Base-by-base conservation (phyloP, 768 basidiomycete species). In the Tricholoma hemisulphureum region DNA sequence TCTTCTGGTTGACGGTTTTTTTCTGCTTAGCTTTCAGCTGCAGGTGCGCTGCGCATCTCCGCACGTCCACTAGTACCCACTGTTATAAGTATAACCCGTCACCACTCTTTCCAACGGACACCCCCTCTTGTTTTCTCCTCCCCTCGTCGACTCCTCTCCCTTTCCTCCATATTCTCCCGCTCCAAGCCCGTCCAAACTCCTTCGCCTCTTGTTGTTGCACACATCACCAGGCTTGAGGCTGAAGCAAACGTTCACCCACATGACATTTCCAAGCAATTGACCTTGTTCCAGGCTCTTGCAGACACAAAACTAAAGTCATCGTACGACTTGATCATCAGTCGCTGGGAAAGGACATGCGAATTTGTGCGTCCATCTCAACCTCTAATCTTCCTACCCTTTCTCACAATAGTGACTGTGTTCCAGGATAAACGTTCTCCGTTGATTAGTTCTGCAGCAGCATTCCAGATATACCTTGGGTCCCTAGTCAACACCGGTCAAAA, bases 271-370 rank as follows among this genome's bases (percentile, higher is more conserved):
- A 89, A 86, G 63, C 92, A 94, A 65, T 69, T 93, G 56, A 77
- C 83, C 2, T 74, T 93, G 13, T 88, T 85, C 68, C 80, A 83
- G 21, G 91, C 87, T 16, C 74, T 94, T 26, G 63, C 82, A 20
- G 82, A 83, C 0, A 88, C 88, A 0, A 82, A 84, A 51, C 75
- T 87, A 31, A 84, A 82, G 56, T 79, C 85, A 11, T 91, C 84
- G 0, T 87, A 87, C 69, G 86, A 91, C 58, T 74, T 89, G 21
- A 74, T 93, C 56, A 83, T 91, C 56, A 84, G 76, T 65, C 83
- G 91, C 55, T 94, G 92, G 91, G 91, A 94, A 68, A 80, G 86
- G 62, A 85, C 87, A 81, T 83, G 83, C 65, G 88, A 93, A 80
- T 91, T 88, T 67, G 92, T 93, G 74, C 63, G 89, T 84, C 46